phyloP scores from a whole-genome alignment of 495 filamentous ascomycete genomes.

The Amniculicola lignicola region DNA sequence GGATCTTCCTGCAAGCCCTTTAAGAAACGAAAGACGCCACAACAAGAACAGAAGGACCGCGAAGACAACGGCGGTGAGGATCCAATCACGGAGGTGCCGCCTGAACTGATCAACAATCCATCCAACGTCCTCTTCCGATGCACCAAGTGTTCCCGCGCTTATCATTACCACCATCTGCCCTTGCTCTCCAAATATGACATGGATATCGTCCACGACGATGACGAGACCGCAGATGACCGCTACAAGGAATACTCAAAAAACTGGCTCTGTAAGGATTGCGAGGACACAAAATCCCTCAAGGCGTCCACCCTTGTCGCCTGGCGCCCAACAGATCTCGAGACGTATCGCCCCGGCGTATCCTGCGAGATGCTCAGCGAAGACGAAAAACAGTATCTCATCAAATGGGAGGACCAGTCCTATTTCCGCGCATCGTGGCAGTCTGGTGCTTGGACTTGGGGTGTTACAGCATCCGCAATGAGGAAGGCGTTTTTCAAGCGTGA shows the following conservation, averaged over 20 bases:
- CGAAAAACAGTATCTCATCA: slow-evolving; percentile 84
- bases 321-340: slow-evolving; percentile 61
- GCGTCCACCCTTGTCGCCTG: slow-evolving; percentile 78
- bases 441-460: slow-evolving; percentile 85
- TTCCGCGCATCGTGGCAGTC: slow-evolving; percentile 78
- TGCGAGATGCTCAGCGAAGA: slow-evolving; percentile 62
- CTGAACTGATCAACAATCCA: slow-evolving; percentile 65
- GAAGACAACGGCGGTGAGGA: slow-evolving; percentile 74
- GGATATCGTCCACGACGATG: slow-evolving; percentile 43
- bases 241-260: slow-evolving; percentile 60
- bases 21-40: slow-evolving; percentile 61
- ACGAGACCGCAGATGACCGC: slow-evolving; percentile 47
- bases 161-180: slow-evolving; percentile 78
- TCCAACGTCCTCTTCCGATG: slow-evolving; percentile 80
- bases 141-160: slow-evolving; percentile 67
- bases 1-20: slow-evolving; percentile 69
- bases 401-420: slow-evolving; percentile 78
- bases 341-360: slow-evolving; percentile 47
- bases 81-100: slow-evolving; percentile 62
- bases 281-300: slow-evolving; percentile 51
- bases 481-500: slow-evolving; percentile 70
- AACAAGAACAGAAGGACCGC: slow-evolving; percentile 77
- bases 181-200: slow-evolving; percentile 40
- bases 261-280: slow-evolving; percentile 77
- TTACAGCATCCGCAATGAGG: slow-evolving; percentile 60